Percentiles rank a stretch among this genome's conserved stretches.
Conservation (phyloP, 2,329 filamentous ascomycete species). For the Teratosphaeria viscida region DNA sequence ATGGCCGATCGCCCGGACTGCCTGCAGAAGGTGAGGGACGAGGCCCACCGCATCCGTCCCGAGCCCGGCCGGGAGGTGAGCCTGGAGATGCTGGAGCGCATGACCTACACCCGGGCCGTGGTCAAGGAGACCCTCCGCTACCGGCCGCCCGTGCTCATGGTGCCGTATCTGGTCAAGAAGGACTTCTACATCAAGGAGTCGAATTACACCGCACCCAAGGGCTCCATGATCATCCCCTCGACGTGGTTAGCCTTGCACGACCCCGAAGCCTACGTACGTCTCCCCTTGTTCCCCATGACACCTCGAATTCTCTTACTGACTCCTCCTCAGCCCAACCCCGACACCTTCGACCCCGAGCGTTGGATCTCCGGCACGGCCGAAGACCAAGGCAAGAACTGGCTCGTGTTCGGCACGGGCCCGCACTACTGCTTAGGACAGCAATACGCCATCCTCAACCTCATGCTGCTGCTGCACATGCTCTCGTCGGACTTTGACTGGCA, state of each 20-base stretch:
- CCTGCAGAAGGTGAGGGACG: conserved; percentile 79
- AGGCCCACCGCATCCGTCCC: conserved; percentile 35
- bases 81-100: conserved; percentile 78
- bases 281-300: neutral
- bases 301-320: neutral
- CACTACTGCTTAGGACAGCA: conserved; percentile 94
- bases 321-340: conserved; percentile 53
- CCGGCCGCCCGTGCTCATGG: conserved; percentile 93
- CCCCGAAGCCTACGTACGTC: conserved; percentile 62
- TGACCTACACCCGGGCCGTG: conserved; percentile 81
- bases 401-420: conserved; percentile 90
- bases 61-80: conserved; percentile 37
- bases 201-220: conserved; percentile 82
- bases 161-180: conserved; percentile 91
- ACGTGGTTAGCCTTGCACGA: conserved; percentile 87
- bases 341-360: conserved; percentile 79
- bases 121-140: conserved; percentile 87
- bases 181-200: conserved; percentile 77
- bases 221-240: conserved; percentile 88
- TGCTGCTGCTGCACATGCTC: conserved; percentile 41
- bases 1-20: conserved; percentile 90
- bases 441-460: conserved; percentile 82
- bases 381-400: conserved; percentile 86
- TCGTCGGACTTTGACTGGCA: conserved; percentile 56
- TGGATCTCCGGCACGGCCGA: conserved; percentile 88